Evolutionary conservation across 768 basidiomycete species (phyloP), one percentile per base, ranked within the genome.

Genomic region (Phlebiopsis flavidoalba): DNA sequence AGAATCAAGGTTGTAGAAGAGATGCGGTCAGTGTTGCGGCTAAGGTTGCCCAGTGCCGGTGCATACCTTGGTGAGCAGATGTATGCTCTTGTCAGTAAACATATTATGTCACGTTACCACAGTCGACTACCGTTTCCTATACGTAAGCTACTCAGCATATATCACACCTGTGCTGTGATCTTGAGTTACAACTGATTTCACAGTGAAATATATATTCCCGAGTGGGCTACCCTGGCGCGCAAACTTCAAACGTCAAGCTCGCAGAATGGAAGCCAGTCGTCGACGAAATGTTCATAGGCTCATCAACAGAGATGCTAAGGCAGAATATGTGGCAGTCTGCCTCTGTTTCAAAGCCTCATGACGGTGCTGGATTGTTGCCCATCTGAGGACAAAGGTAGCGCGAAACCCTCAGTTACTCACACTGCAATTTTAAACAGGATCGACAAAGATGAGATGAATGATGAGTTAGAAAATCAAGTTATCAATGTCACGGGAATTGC

Each of bases 401-500:
- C 52, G 10, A 35, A 36, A 17, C 52, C 52, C 2, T 53, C 31
- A 4, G 5, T 53, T n/a, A n/a, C 17, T 53, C 1, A n/a, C 1
- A n/a, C 52, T 2, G n/a, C 14, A 1, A 35, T 36, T 52, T 14
- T 17, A 0, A n/a, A 35, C 15, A 36, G 17, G 1, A 35, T 3
- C 8, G 4, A 12, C 2, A n/a, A 10, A 11, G 19, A 53, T 15
- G 35, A 35, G 10, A 1, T 14, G 12, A 56, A 61, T 46, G 37
- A 49, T 6, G n/a, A 33, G 3, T 49, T 58, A 10, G 56, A 53
- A 19, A 49, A 64, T 26, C 12, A 57, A 17, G 33, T 64, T 8
- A 60, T 53, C 36, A 49, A 57, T 43, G 59, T 60, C 8, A 53
- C 59, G 31, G 56, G 40, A 11, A 58, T 57, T 14, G 50, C 61